Base-by-base conservation (phyloP, 1,284 basidiomycete genomes). In the Apiotrichum gamsii region DNA sequence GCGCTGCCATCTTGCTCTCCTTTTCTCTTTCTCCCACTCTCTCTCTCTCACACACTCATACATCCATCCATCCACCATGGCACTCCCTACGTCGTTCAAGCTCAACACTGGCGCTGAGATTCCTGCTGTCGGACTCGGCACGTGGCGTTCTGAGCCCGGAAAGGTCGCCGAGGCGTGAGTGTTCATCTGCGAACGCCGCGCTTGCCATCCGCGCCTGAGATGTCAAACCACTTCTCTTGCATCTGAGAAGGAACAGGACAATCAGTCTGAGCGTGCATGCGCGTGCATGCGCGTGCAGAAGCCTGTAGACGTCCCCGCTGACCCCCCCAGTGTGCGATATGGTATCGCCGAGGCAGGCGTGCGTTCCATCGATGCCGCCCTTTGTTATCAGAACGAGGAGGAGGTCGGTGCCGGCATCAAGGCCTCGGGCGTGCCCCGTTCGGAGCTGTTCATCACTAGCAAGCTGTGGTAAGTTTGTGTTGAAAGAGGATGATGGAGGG, bases 331-430 rank as follows among this genome's bases (percentile, higher is more conserved):
- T n/a, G n/a, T n/a, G n/a, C n/a, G n/a, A n/a, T n/a, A n/a, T n/a
- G n/a, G n/a, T n/a, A n/a, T n/a, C n/a, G n/a, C n/a, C n/a, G n/a
- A n/a, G n/a, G n/a, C n/a, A n/a, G n/a, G n/a, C n/a, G n/a, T n/a
- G n/a, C n/a, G 81, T 54, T 85, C 87, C 65, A 80, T 89, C 53
- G 87, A 90, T 68, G 82, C 83, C 62, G 87, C 85, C 28, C 58
- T 85, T 75, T 81, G 84, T 35, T 69, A 70, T 64, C 21, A 80
- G 50, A 88, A 88, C 61, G 86, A 94, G 70, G 81, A 83, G 61
- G 83, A 87, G 62, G 88, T 94, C 21, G 89, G 88, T 11, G 78
- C 84, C 57, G 89, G 88, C 16, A 82, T 94, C 71, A 80, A 78
- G 60, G 78, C 77, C 36, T 84, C 83, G 43, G 88, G 87, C 28